A percentile compares a stretch with the other conserved stretches of the same genome.
phyloP scores from a whole-genome alignment of 2,329 filamentous ascomycete genomes.

The Penicillium polonicum region DNA sequence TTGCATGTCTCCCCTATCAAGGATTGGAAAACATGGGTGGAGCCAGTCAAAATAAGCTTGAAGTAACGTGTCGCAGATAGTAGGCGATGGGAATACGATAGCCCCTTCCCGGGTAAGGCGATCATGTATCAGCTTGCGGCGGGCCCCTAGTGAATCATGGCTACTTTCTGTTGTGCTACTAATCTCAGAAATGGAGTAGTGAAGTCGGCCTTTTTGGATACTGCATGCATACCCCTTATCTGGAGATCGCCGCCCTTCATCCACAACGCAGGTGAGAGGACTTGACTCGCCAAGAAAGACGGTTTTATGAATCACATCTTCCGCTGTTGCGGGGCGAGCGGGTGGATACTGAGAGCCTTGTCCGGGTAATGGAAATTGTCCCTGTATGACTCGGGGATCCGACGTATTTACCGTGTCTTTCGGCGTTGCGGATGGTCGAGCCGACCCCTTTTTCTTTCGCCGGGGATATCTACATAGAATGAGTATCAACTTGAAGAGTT shows the following conservation, averaged over 20 bases:
- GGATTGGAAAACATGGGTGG: constrained; percentile 56
- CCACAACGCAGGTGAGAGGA: constrained; percentile 51
- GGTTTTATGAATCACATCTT: constrained; percentile 25
- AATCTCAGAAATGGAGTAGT: constrained; percentile 37
- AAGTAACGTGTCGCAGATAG: constrained; percentile 46
- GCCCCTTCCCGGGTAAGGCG: constrained; percentile 35
- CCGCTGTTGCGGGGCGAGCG: not conserved
- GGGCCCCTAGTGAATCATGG: constrained; percentile 22
- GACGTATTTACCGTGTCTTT: not conserved
- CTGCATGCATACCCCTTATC: constrained; percentile 32
- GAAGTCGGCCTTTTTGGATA: constrained; percentile 37
- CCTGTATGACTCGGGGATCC: not conserved
- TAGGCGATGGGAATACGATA: constrained; percentile 48
- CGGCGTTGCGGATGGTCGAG: not conserved
- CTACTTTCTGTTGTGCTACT: constrained; percentile 14
- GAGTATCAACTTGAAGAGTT: not conserved
- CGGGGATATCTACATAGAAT: constrained; percentile 20
- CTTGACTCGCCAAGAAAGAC: constrained; percentile 51
- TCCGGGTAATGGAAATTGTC: constrained; percentile 1
- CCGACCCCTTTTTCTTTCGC: constrained; percentile 19
- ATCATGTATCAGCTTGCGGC: constrained; percentile 36
- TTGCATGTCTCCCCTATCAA: constrained; percentile 50
- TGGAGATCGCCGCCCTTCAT: constrained; percentile 36
- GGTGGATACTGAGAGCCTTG: constrained; percentile 10
- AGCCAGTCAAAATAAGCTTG: constrained; percentile 58